Base-by-base conservation (phyloP, 2,329 filamentous ascomycete genomes). In the Trichophyton equinum region DNA sequence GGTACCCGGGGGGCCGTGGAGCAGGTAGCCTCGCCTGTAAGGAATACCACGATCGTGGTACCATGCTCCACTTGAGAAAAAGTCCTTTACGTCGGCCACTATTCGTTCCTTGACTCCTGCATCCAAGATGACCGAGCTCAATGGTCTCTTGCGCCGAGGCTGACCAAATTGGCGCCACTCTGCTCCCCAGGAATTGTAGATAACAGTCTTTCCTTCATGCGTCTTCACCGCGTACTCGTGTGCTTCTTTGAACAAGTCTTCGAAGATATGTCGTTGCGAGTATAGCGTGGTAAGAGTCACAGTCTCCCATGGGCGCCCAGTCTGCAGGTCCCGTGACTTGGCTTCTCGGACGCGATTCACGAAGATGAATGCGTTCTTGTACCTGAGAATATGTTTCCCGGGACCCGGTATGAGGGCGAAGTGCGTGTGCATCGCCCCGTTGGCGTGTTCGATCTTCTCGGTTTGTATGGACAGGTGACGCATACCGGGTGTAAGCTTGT, bases 41-140 rank as follows among this genome's bases (percentile, higher is more conserved):
- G 92, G 92, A 65, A 96, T 95, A 1, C 91, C 92, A n/a, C 92
- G 85, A 68, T 96, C 90, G 57, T 91, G 83, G 70, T 96, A 96
- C 91, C 92, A 96, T 65, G 87, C 83, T 62, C 88, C 84, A 42
- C 88, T 86, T 1, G 78, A 77, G 59, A 96, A 78, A 68, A 96
- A 96, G 67, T 94, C 89, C 68, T 84, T 82, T 7, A 96, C 87
- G 68, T 96, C 92, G 36, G 79, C 81, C 3, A 95, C 82, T 42
- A 96, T 86, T 53, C 81, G 78, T 71, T 95, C 89, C 69, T 91
- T 89, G 59, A 97, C 82, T 0, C 91, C 91, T 61, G 85, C 76
- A 65, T 95, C 90, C 20, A 96, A 77, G 4, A 97, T 83, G 4
- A 99, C 94, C 1, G 91, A 96, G 9, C 87, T 85, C 13, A 97